Base-by-base conservation (phyloP, 371 early-diverging fungal genomes). In the Apophysomyces ossiformis region DNA sequence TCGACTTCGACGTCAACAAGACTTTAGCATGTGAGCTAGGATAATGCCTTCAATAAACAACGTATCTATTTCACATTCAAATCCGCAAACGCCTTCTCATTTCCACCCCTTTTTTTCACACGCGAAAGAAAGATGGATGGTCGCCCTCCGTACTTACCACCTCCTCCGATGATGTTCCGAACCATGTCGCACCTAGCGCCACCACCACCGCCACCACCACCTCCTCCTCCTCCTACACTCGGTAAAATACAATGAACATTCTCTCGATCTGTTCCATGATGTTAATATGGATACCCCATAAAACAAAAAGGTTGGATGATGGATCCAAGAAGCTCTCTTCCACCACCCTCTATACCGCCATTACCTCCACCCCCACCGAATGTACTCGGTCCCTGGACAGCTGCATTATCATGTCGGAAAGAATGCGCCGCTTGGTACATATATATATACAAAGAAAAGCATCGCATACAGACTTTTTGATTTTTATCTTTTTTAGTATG, bases 401-500 rank as follows among this genome's bases (percentile, higher is more conserved):
- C 6, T 13, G 16, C 46, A 13, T 45, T 45, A 45, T 45, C 46
- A n/a, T 45, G 46, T 7, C 12, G 46, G n/a, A 45, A 45, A 45
- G 46, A 45, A 13, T 45, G 46, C 46, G 16, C 16, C n/a, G 13
- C 46, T 13, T 45, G 46, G 46, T 45, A 45, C 11, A 45, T 6
- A 13, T n/a, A 45, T 43, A 43, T 1, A 15, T 15, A 60, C 37
- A 38, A 37, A 38, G 2, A 16, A 61, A 15, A 18, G 32, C 8
- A 0, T 59, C 38, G 32, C 38, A 61, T 43, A 12, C 26, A 59
- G 12, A 41, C 38, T 37, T 8, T 12, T 36, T 59, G 60, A 9
- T 36, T 45, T 45, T 61, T 45, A 5, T 32, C 37, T 57, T 13
- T 57, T 44, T 26, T 26, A 61, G 61, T 44, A 21, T 61, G 26